Evolutionary conservation across 352 stramenopile genomes (phyloP), one percentile per base, ranked within the genome.

Genomic region (Salisapilia sapeloensis): DNA sequence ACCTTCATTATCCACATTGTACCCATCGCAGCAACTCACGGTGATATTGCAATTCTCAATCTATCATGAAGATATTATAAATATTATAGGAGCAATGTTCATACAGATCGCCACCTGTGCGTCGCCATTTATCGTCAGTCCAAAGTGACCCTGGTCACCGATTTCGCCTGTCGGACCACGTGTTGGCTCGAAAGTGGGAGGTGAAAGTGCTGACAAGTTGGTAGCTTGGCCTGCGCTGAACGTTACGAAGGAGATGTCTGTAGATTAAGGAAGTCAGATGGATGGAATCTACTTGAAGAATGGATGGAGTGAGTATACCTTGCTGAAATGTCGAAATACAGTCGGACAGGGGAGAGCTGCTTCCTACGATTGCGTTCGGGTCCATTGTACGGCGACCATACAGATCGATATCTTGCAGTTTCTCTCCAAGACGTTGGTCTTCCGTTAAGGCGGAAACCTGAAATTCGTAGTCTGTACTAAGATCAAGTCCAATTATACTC

Each of bases 1-100:
- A 19, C n/a, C n/a, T n/a, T n/a, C n/a, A n/a, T n/a, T n/a, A n/a
- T n/a, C n/a, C n/a, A n/a, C n/a, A n/a, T 65, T 40, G 29, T 51
- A 74, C n/a, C 50, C 44, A 29, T 90, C 87, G 36, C 85, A 96
- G 45, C 87, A 96, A 15, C 64, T 66, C 15, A 48, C 41, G 1
- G 77, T 90, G 0, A 56, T 53, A 38, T 96, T 96, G 53, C 83
- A 95, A 37, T 95, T 94, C 36, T 92, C 52, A 20, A 96, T 38
- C 63, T 90, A 46, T 17, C 7, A 17, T 11, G 7, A 17, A 3
- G 20, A 28, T 22, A 12, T 18, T 18, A 19, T 21, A 22, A 15
- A 28, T 4, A 22, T 13, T 11, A 33, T 22, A 15, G 18, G 10
- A 20, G 11, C 20, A 16, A n/a, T n/a, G n/a, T n/a, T 13, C 12